Conservation (phyloP, 83 land plant genomes). For the Isoetes engelmannii region DNA sequence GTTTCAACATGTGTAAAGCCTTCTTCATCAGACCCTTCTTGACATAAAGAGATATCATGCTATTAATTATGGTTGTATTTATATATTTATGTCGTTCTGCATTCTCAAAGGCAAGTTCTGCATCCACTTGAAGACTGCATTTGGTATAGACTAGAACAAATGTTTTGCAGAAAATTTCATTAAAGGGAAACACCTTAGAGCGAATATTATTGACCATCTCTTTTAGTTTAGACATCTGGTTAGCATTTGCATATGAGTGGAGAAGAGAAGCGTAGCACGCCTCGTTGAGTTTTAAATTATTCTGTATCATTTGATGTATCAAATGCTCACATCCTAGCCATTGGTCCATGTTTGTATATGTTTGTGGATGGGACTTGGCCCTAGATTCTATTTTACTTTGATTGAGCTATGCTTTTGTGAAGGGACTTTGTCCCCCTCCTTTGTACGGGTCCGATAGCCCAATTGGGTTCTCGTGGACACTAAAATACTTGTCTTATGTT, state of each 20-base stretch:
- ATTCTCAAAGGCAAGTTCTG: constrained; percentile 57
- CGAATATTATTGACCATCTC: constrained; percentile 49
- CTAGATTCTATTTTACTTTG: no score
- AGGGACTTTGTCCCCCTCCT: no score
- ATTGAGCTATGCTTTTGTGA: no score
- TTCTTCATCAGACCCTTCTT: constrained; percentile 51
- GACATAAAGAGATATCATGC: constrained; percentile 72
- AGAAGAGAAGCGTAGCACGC: constrained; percentile 62
- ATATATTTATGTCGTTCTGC: constrained; percentile 43
- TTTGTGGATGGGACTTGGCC: no score
- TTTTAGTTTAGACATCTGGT: constrained; percentile 40
- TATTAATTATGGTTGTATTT: constrained; percentile 60
- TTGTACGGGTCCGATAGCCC: no score
- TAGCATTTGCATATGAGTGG: constrained; percentile 88
- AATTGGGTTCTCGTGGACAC: no score
- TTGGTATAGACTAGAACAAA: constrained; percentile 59
- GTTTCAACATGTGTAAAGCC: constrained; percentile 45
- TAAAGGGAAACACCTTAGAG: constrained; percentile 30
- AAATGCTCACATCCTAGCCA: constrained; percentile 82
- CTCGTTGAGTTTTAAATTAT: constrained; percentile 61
- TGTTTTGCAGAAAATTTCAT: constrained; percentile 57
- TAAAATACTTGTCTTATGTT: no score
- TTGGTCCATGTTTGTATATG: no score
- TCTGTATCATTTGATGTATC: constrained; percentile 58
- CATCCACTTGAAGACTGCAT: constrained; percentile 44